Percentiles rank a stretch among this genome's conserved stretches.
Evolutionary conservation across 768 basidiomycete genomes (phyloP).

Genomic region (Russula griseocarnosa): DNA sequence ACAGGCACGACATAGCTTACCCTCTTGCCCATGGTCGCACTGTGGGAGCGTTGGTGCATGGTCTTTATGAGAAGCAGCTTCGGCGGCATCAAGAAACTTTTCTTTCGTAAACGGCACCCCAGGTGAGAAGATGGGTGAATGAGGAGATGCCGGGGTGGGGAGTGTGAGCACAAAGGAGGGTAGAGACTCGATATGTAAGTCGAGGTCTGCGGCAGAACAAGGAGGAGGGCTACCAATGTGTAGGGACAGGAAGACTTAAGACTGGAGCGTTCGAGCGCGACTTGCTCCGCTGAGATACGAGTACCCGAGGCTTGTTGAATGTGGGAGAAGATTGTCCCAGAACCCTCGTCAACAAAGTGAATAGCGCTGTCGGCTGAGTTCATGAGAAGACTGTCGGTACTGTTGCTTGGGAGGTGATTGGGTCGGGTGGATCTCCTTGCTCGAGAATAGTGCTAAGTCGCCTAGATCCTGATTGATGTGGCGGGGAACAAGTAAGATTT

Average conservation of each 20-base stretch:
- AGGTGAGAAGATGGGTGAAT: slow-evolving; percentile 34
- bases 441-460: slow-evolving; percentile 21
- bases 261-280: slow-evolving; percentile 7
- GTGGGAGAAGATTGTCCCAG: slow-evolving; percentile 29
- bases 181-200: slow-evolving; percentile 25
- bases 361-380: slow-evolving; percentile 9
- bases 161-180: slow-evolving; percentile 27
- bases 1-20: slow-evolving; percentile 33
- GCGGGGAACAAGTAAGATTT: neutral
- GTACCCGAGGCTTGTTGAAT: slow-evolving; percentile 23
- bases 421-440: slow-evolving; percentile 6
- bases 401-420: slow-evolving; percentile 18
- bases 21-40: slow-evolving; percentile 30
- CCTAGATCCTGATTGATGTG: neutral
- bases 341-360: slow-evolving; percentile 29
- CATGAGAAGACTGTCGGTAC: slow-evolving; percentile 13
- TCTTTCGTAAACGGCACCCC: slow-evolving; percentile 33
- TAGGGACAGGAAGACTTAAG: slow-evolving; percentile 18
- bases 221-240: slow-evolving; percentile 27
- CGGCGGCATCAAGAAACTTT: slow-evolving; percentile 31
- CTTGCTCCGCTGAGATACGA: slow-evolving; percentile 11
- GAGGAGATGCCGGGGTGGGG: slow-evolving; percentile 25
- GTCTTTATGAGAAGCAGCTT: slow-evolving; percentile 2
- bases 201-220: slow-evolving; percentile 19
- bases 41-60: slow-evolving; percentile 29